Evolutionary conservation across 1,284 basidiomycete species (phyloP).

Genomic region (Microbotryum intermedium): DNA sequence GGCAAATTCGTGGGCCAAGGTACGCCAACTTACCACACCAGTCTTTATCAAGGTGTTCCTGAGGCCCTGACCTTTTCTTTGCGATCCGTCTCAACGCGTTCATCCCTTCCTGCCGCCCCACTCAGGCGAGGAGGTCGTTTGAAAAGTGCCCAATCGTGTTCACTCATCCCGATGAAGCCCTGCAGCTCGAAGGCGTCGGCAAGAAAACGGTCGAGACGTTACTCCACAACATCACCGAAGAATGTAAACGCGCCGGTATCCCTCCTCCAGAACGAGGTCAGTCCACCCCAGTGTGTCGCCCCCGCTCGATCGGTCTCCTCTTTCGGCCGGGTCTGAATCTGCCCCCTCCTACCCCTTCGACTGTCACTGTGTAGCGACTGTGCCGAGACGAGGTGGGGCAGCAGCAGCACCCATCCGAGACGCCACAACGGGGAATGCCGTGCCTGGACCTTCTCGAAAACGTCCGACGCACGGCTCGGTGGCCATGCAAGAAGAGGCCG

Average conservation of each 20-base stretch:
- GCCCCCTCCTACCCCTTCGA: too few relatives aligned
- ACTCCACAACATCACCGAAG: not conserved
- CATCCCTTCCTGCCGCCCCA: not conserved
- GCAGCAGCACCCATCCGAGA: too few relatives aligned
- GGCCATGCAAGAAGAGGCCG: not conserved
- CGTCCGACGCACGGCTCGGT: not conserved
- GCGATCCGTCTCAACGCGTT: not conserved
- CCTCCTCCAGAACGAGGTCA: conserved; percentile 16
- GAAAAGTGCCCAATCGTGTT: conserved; percentile 9
- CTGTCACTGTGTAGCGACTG: too few relatives aligned
- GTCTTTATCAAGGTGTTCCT: not conserved
- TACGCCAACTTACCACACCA: not conserved
- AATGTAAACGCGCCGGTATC: conserved; percentile 2
- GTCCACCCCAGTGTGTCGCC: too few relatives aligned
- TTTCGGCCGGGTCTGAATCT: too few relatives aligned
- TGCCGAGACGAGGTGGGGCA: too few relatives aligned
- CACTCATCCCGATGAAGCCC: conserved; percentile 14
- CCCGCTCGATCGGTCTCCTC: too few relatives aligned
- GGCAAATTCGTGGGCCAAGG: conserved; percentile 13
- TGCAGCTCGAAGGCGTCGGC: conserved; percentile 14
- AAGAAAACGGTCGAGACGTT: conserved; percentile 6
- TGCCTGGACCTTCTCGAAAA: too few relatives aligned
- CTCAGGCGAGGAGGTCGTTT: conserved; percentile 22
- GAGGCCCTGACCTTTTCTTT: not conserved
- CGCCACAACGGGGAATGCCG: too few relatives aligned